Evolutionary conservation across 148 eudicot genomes (phyloP), one percentile per base, ranked within the genome.

Genomic region (Polygonum maritimum): DNA sequence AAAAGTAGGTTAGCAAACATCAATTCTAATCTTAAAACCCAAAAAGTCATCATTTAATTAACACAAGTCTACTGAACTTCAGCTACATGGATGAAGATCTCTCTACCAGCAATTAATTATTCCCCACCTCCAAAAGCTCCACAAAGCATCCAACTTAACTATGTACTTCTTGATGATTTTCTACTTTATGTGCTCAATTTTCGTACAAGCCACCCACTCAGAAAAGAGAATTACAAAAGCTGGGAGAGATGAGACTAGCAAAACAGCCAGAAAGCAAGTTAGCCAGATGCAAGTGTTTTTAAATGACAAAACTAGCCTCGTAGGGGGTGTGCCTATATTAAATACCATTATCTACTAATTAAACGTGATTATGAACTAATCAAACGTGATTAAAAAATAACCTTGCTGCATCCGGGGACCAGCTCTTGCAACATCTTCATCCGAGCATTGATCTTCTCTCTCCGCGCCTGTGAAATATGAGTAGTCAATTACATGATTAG

Each of bases 331-430:
- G 45, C 72, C 72, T 36, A 57, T 22, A 57, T 57, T 57, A n/a
- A 22, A 11, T 31, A 57, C 63, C 63, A 44, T 44, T 44, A 44
- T 44, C 47, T 0, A 44, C 47, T 26, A 60, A 26, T 60, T 33
- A 60, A 8, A 12, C 26, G 2, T 7, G 14, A 60, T 11, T 26
- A 7, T 55, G 8, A 55, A 70, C 2, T 67, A 31, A 67, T 67
- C 5, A 33, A 67, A 67, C 48, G 52, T 52, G 40, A 19, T 47
- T 69, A 35, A 48, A 19, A 10, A 40, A 38, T 5, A 49, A 94
- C 98, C 98, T 91, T 91, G 82, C 84, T 88, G 77, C 98, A 94
- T 3, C 98, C 98, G 2, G 98, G 98, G 80, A 94, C 98, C 83
- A 94, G 85, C 74, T 91, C 98, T 78, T 94, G 98, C 73, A 94